Percentiles rank a stretch among this genome's conserved stretches.
Evolutionary conservation across 2,329 filamentous ascomycete genomes (phyloP).

Genomic region (Fusarium fujikuroi): DNA sequence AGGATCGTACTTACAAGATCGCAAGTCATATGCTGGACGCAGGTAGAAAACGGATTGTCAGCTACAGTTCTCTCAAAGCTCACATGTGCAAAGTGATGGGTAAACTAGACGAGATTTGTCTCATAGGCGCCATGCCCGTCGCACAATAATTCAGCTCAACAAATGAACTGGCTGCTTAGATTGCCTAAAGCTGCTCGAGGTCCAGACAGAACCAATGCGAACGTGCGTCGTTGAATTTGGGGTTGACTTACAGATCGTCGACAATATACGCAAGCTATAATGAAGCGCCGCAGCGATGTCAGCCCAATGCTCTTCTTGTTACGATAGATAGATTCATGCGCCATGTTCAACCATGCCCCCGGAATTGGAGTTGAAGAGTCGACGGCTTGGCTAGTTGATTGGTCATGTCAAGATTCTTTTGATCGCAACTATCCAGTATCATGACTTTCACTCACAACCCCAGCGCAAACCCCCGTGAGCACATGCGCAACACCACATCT

Average conservation of each 20-base stretch:
- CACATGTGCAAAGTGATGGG: conserved; percentile 24
- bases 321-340: conserved; percentile 20
- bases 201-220: conserved; percentile 35
- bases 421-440: conserved; percentile 25
- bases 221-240: conserved; percentile 42
- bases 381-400: conserved; percentile 22
- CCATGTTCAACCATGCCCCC: conserved; percentile 10
- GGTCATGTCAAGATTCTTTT: conserved; percentile 16
- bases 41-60: conserved; percentile 42
- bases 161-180: conserved; percentile 29
- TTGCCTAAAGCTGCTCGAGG: conserved; percentile 22
- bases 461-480: background rate
- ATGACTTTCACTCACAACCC: conserved; percentile 17
- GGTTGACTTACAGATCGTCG: conserved; percentile 83
- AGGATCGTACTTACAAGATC: conserved; percentile 75
- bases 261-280: conserved; percentile 84
- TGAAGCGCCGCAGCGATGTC: conserved; percentile 48
- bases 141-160: conserved; percentile 22
- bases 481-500: conserved; percentile 8
- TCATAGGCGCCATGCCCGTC: conserved; percentile 28
- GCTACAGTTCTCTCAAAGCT: conserved; percentile 36
- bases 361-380: conserved; percentile 20
- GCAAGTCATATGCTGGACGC: conserved; percentile 85
- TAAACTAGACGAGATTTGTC: conserved; percentile 13
- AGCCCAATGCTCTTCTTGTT: conserved; percentile 45